Evolutionary conservation across 768 basidiomycete genomes (phyloP), one percentile per base, ranked within the genome.

Genomic region (Kwoniella botswanensis): DNA sequence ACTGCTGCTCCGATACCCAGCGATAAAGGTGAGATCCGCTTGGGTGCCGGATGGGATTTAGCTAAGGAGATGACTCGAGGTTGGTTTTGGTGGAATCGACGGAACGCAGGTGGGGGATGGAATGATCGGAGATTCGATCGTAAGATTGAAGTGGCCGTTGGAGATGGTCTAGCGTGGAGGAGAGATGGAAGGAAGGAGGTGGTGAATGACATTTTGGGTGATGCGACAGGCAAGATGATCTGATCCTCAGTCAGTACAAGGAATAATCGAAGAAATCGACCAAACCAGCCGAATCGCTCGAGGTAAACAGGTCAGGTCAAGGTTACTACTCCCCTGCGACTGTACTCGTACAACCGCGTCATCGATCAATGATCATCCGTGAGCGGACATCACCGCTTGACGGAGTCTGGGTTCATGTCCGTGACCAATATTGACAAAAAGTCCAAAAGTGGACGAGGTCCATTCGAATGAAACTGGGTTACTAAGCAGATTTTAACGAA

Each of bases 121-220:
- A 66, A 54, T 44, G 65, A 55, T 61, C 54, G 60, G 55, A 58
- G 2, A 13, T 55, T 29, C 35, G 71, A 63, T 50, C 70, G 64
- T 29, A 70, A 60, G 13, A 17, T 21, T 22, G 53, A 43, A 41
- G 60, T 42, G 54, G 55, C 35, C n/a, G 52, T 15, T 21, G 56
- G 64, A 9, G 52, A 35, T 55, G 65, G 71, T 65, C 65, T 58
- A 17, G 63, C 13, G n/a, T 63, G 73, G 17, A 74, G 70, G 2
- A 74, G 50, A 5, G 70, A 55, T 1, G 70, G 74, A 12, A 74
- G 52, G 67, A 74, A 57, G 29, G 71, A 50, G 24, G 67, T 63
- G 35, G 67, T 41, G 63, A 74, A 56, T 13, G 74, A 71, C 74
- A 74, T 74, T 35, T 26, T 68, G 67, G n/a, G 3, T 35, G 44